phyloP scores from a whole-genome alignment of 2,329 filamentous ascomycete species.

The Trichoderma harzianum region DNA sequence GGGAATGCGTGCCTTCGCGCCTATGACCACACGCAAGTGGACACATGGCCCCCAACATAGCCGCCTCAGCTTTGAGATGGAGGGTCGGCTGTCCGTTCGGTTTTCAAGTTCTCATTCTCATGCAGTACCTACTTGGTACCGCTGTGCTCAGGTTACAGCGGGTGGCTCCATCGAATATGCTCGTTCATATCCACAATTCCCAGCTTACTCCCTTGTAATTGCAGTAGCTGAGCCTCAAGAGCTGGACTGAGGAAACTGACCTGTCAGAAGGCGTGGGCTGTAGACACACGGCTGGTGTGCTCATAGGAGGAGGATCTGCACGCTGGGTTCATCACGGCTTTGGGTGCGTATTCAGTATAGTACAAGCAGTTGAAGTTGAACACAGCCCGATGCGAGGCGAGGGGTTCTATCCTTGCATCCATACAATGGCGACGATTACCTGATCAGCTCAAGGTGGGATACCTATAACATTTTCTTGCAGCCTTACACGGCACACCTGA shows the following conservation, averaged over 20 bases:
- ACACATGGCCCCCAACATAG: neutral
- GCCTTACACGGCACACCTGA: neutral
- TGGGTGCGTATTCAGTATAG: neutral
- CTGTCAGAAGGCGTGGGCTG: neutral
- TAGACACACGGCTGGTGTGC: neutral
- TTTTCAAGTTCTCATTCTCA: neutral
- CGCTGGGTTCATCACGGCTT: neutral
- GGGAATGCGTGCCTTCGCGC: neutral
- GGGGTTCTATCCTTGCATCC: neutral
- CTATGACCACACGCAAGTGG: neutral
- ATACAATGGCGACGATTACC: neutral
- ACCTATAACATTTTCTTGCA: neutral
- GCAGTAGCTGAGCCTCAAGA: neutral
- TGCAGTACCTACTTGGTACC: neutral
- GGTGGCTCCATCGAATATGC: neutral
- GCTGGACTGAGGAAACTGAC: no score
- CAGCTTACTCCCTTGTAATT: neutral
- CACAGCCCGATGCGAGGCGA: neutral
- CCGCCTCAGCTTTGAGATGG: constrained; percentile 2
- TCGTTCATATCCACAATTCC: neutral
- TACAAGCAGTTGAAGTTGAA: neutral
- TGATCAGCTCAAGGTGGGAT: neutral
- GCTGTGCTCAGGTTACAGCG: neutral
- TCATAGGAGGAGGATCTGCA: neutral
- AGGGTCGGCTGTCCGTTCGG: neutral